These are phyloP conservation scores for Fusarium sp. DNA, from an alignment of 2,329 filamentous ascomycete species.

Conservation along the genomic window DNA sequence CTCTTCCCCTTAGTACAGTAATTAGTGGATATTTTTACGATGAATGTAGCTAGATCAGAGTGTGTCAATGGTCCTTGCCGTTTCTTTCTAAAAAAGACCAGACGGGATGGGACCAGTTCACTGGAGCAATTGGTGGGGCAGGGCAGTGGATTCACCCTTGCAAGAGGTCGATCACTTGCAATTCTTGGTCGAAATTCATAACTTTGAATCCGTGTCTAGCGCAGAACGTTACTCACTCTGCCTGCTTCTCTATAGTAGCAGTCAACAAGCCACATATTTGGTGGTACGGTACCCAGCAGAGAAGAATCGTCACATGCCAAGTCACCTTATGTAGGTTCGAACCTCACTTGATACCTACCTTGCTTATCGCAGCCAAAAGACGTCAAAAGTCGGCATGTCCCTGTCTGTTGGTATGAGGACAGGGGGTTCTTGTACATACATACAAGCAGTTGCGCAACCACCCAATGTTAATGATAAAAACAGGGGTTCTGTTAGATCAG, in stretches of 20 bases:
- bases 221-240: not conserved
- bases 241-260: not conserved
- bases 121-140: conserved; percentile 11
- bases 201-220: conserved; percentile 15
- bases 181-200: conserved; percentile 22
- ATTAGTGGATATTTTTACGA: conserved; percentile 22
- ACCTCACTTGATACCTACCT: conserved; percentile 3
- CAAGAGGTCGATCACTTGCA: conserved; percentile 25
- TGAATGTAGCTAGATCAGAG: conserved; percentile 27
- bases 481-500: conserved; percentile 16
- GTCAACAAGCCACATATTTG: conserved; percentile 4
- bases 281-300: not conserved
- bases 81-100: conserved; percentile 22
- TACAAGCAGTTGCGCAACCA: not conserved
- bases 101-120: conserved; percentile 30
- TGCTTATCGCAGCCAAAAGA: not conserved
- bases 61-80: conserved; percentile 16
- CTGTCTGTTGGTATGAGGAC: not conserved
- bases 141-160: not conserved
- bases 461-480: conserved; percentile 6
- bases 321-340: conserved; percentile 1
- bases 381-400: conserved; percentile 5
- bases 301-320: not conserved
- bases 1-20: not conserved
- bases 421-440: not conserved